Conservation (phyloP, 208 protist genomes). For the Trypanosoma cruzi region DNA sequence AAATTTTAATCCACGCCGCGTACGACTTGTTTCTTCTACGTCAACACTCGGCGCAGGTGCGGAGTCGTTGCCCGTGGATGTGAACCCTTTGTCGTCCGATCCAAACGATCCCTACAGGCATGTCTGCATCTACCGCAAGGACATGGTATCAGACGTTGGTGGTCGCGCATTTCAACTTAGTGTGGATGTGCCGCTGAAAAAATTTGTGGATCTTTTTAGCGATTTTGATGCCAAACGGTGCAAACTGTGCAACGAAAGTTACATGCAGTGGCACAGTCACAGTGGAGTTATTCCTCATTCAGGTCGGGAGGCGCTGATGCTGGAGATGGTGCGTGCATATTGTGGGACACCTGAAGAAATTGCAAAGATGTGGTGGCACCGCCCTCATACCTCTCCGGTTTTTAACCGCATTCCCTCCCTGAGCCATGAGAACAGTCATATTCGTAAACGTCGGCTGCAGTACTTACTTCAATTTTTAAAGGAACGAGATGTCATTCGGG, state of each 20-base stretch:
- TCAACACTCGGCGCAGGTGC: not conserved
- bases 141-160: conserved; percentile 46
- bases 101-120: conserved; percentile 39
- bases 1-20: conserved; percentile 5
- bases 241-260: conserved; percentile 88
- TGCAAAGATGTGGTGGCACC: conserved; percentile 68
- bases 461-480: conserved; percentile 83
- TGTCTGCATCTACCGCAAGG: conserved; percentile 62
- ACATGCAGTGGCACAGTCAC: conserved; percentile 79
- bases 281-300: conserved; percentile 60
- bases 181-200: conserved; percentile 64
- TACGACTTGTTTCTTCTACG: conserved; percentile 26
- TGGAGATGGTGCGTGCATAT: conserved; percentile 82
- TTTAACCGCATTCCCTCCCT: conserved; percentile 72
- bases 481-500: conserved; percentile 63
- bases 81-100: conserved; percentile 2
- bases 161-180: conserved; percentile 38
- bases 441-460: conserved; percentile 70
- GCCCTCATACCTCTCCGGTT: conserved; percentile 41
- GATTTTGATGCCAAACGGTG: conserved; percentile 82
- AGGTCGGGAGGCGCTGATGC: conserved; percentile 69
- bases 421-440: conserved; percentile 70
- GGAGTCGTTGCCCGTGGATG: conserved; percentile 12
- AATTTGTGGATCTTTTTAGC: conserved; percentile 78
- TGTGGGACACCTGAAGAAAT: conserved; percentile 83